Conservation (phyloP, 495 filamentous ascomycete genomes). For the Podospora pseudoanserina region DNA sequence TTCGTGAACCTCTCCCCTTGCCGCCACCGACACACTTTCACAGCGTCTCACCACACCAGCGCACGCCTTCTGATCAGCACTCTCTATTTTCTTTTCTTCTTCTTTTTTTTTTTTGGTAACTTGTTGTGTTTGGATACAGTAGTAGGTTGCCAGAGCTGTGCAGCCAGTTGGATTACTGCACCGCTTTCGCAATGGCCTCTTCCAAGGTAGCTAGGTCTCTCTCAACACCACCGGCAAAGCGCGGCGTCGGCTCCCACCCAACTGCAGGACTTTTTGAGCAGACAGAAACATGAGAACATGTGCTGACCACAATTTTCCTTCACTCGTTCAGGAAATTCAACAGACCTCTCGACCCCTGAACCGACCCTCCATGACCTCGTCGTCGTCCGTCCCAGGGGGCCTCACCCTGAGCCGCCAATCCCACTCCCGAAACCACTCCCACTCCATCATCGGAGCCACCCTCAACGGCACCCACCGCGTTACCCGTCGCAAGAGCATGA, state of each 20-base stretch:
- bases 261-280: slow-evolving; percentile 12
- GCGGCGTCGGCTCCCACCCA: slow-evolving; percentile 17
- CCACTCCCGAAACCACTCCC: slow-evolving; percentile 72
- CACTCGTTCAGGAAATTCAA: slow-evolving; percentile 44
- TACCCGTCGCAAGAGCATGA: slow-evolving; percentile 90
- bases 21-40: slow-evolving; percentile 12
- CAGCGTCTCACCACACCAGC: slow-evolving; percentile 13
- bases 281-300: slow-evolving; percentile 11
- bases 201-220: slow-evolving; percentile 45
- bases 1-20: slow-evolving; percentile 12
- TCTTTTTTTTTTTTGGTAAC: slow-evolving; percentile 15
- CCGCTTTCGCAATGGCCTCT: slow-evolving; percentile 48
- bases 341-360: slow-evolving; percentile 47
- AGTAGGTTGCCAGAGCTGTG: slow-evolving; percentile 21
- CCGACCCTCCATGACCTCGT: slow-evolving; percentile 45
- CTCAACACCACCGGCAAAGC: slow-evolving; percentile 20
- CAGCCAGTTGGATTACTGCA: slow-evolving; percentile 18
- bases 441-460: slow-evolving; percentile 65
- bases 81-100: slow-evolving; percentile 7
- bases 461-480: slow-evolving; percentile 80
- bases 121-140: slow-evolving; percentile 21
- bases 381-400: slow-evolving; percentile 36
- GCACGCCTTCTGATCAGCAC: slow-evolving; percentile 2
- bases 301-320: slow-evolving; percentile 39
- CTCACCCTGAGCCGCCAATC: slow-evolving; percentile 46